Evolutionary conservation across 2,329 filamentous ascomycete genomes (phyloP), one percentile per base, ranked within the genome.

Genomic region (Arthrobotrys entomopaga): DNA sequence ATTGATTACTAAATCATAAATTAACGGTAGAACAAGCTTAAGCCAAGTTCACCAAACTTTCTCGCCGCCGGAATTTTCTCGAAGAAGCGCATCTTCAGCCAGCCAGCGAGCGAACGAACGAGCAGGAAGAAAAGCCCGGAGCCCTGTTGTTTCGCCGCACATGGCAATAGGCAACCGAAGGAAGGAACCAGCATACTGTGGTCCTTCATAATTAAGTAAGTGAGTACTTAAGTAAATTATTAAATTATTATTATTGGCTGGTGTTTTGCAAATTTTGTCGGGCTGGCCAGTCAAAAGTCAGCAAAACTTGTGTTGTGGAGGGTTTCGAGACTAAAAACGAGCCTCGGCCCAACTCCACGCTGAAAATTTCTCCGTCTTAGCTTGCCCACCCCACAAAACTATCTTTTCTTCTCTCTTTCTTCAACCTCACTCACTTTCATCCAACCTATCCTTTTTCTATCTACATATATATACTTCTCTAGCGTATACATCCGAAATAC

Each of bases 341-440:
- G 43, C 22, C 24, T 46, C 19, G 58, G 40, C 43, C 53, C 50
- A 54, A 19, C 50, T 38, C 49, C 48, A 42, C 49, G 43, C 53
- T 48, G 38, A 60, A 73, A 66, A 52, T 72, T 65, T 72, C 67
- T 72, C 60, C 66, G 19, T 43, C 50, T 16, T 26, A 34, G 29
- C 29, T 5, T 34, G n/a, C n/a, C 15, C 50, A 34, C 22, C 29
- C 19, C 13, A 29, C 20, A 34, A 7, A 29, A 29, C 13, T 34
- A 22, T 46, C 50, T 65, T 57, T 24, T 49, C 38, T 40, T 13
- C 24, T 48, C 46, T 38, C 52, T 42, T 58, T 53, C 19, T 43
- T 34, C 49, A 57, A 46, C 42, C 57, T 34, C 46, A 43, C 34
- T n/a, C n/a, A n/a, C n/a, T 26, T 16, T 24, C 29, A 43, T 46